A percentile compares a stretch with the other conserved stretches of the same genome.
Evolutionary conservation across 2,329 filamentous ascomycete species (phyloP).

Genomic region (Cercospora janseana): DNA sequence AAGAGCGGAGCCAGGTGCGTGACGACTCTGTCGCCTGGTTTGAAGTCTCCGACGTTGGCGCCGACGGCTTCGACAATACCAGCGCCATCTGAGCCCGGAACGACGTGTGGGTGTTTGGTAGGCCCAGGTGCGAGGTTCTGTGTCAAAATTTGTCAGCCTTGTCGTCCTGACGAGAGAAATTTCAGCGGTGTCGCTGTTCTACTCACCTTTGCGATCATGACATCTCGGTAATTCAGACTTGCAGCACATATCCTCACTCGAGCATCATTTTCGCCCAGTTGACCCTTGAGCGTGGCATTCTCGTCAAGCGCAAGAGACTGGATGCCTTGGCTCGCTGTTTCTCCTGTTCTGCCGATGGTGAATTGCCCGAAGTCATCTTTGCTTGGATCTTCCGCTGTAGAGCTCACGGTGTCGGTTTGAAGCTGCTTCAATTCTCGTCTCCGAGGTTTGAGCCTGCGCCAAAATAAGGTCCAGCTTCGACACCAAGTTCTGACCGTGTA

Average conservation of each 20-base stretch:
- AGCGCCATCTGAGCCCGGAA: constrained; percentile 27
- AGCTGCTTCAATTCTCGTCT: too few relatives aligned
- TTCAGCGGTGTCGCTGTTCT: not conserved
- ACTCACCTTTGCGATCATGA: constrained; percentile 42
- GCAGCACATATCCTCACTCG: constrained; percentile 38
- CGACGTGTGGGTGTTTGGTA: constrained; percentile 6
- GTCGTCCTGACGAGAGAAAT: not conserved
- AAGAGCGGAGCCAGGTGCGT: constrained; percentile 19
- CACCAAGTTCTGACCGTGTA: too few relatives aligned
- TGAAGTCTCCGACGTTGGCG: constrained; percentile 56
- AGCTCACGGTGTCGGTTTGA: too few relatives aligned
- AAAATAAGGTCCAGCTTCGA: too few relatives aligned
- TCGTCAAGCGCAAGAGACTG: constrained; percentile 21
- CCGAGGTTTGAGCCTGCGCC: too few relatives aligned
- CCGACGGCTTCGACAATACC: constrained; percentile 56
- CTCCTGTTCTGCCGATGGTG: not conserved
- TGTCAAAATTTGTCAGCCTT: not conserved
- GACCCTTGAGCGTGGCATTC: constrained; percentile 22
- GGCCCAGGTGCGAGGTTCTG: constrained; percentile 18
- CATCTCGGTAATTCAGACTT: constrained; percentile 46
- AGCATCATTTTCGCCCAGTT: constrained; percentile 23
- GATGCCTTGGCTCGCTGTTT: constrained; percentile 15
- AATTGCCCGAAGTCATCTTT: not conserved
- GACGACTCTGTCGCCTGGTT: constrained; percentile 54
- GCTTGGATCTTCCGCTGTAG: too few relatives aligned